phyloP scores from a whole-genome alignment of 2,329 filamentous ascomycete species.

The Pseudogymnoascus sp. region DNA sequence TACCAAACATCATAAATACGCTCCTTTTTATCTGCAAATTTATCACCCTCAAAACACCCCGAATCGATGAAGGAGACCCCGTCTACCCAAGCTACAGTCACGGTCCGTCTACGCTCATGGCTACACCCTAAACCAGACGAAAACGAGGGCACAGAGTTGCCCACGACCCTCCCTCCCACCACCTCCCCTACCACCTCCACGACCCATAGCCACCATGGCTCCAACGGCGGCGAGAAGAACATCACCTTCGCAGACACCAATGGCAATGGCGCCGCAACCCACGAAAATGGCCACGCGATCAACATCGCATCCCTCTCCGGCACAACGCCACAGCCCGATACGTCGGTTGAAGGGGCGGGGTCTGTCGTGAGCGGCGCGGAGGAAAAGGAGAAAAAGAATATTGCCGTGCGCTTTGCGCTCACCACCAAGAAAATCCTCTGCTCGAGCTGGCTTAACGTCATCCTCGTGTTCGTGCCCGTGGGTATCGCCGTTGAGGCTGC shows the following conservation, averaged over 20 bases:
- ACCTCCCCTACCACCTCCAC: neutral
- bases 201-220: neutral
- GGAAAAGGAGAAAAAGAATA: conserved; percentile 21
- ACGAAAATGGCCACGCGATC: neutral
- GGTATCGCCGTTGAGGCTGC: conserved; percentile 60
- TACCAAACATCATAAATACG: neutral
- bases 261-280: neutral
- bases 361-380: conserved; percentile 41
- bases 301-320: neutral
- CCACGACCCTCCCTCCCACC: neutral
- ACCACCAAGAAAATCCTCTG: conserved; percentile 51
- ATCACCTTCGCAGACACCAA: neutral
- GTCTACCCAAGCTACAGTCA: neutral
- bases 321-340: neutral
- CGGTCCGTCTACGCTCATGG: conserved; percentile 2
- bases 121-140: neutral
- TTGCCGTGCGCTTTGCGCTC: conserved; percentile 25
- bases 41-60: neutral
- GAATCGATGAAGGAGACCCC: conserved; percentile 5
- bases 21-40: neutral
- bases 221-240: neutral
- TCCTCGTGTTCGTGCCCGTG: conserved; percentile 70
- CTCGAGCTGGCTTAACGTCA: conserved; percentile 69
- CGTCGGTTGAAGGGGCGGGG: conserved; percentile 43
- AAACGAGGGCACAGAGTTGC: neutral